Base-by-base conservation (phyloP, 306 rosid species). In the Ormosia semicastrata region DNA sequence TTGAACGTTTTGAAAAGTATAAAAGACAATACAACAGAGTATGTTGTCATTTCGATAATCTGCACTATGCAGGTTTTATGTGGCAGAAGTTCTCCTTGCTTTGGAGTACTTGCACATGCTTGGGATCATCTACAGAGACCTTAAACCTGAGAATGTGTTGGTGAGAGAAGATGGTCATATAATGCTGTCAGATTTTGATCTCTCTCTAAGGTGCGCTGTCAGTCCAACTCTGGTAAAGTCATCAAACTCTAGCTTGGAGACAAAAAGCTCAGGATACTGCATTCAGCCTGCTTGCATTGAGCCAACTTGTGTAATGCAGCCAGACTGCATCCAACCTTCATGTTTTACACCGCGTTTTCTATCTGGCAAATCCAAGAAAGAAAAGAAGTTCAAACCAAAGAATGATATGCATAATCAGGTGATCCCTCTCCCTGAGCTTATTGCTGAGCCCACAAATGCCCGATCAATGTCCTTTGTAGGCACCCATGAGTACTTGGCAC, bases 101-200 rank as follows among this genome's bases (percentile, higher is more conserved):
- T 86, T 95, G 90, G 99, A 95, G 88, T 95, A 95, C 87, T 85
- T 95, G 90, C 99, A 95, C 88, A 95, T 95, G 99, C 97, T 95
- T 30, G 99, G 98, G 52, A 90, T 95, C 71, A 89, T 95, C 76
- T 95, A 95, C 86, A 85, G 98, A 85, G 98, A 95, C 86, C 95
- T 95, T 10, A 95, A 95, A 86, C 98, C 98, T 2, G 98, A 95
- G 84, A 95, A 95, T 62, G 98, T 95, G 66, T 85, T 95, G 68
- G 99, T 95, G 71, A 88, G 99, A 80, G 99, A 95, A 86, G 99
- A 95, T 77, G 99, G 99, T 65, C 99, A 95, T 59, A 93, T 93
- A 87, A 95, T 95, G 99, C 91, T 95, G 10, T 92, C 99, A 3
- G 99, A 95, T 86, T 95, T 95, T 5, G 99, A 95, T 84, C 97